Evolutionary conservation across 1,139 yeast genomes (phyloP).

Genomic region (Saccharomyces hybrid): DNA sequence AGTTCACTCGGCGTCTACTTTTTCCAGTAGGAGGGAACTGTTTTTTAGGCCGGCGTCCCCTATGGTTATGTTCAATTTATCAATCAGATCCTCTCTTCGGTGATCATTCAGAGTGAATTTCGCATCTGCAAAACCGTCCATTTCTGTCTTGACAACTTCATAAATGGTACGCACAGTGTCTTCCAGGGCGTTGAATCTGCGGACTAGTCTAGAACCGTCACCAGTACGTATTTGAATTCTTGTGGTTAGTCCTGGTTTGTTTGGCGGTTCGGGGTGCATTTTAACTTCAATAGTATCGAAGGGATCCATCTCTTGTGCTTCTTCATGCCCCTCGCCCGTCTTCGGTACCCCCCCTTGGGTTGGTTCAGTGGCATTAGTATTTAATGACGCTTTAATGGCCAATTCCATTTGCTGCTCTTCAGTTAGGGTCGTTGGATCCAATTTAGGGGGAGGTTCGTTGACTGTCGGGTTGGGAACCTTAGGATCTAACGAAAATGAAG

Average conservation of each 20-base stretch:
- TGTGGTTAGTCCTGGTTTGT: conserved; percentile 50
- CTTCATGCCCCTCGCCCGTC: conserved; percentile 19
- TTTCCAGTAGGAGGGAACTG: conserved; percentile 71
- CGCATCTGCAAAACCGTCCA: conserved; percentile 36
- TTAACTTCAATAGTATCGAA: conserved; percentile 36
- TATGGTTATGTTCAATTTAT: conserved; percentile 52
- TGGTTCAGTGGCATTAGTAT: conserved; percentile 11
- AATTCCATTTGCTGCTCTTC: conserved; percentile 82
- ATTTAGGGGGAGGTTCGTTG: conserved; percentile 33
- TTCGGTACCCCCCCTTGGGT: conserved; percentile 9
- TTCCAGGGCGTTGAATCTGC: conserved; percentile 47
- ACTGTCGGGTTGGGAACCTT: conserved; percentile 63
- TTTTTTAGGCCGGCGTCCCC: conserved; percentile 72
- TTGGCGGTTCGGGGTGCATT: conserved; percentile 54
- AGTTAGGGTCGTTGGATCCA: conserved; percentile 57
- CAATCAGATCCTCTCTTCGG: conserved; percentile 58
- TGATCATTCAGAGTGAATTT: conserved; percentile 57
- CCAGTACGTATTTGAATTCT: conserved; percentile 84
- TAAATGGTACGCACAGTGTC: conserved; percentile 60
- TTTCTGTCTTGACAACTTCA: conserved; percentile 51
- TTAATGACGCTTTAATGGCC: conserved; percentile 66
- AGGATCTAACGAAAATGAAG: conserved; percentile 57
- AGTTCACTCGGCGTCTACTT: conserved; percentile 11
- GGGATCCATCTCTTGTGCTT: conserved; percentile 21
- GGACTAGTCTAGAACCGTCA: conserved; percentile 76